Evolutionary conservation across 768 basidiomycete species (phyloP).

Genomic region (Boletales sp.): DNA sequence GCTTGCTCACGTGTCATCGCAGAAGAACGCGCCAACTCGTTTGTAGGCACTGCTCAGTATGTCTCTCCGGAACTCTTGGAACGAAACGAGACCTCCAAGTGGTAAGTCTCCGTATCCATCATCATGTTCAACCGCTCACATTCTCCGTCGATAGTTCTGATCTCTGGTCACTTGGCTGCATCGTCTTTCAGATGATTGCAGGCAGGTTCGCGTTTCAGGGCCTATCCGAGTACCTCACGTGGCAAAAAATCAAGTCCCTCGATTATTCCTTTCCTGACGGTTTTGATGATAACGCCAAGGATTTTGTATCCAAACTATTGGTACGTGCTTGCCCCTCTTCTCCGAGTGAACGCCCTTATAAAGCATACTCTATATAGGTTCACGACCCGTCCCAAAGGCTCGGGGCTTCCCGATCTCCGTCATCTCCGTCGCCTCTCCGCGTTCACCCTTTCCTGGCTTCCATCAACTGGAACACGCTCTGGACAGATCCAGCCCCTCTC

Average conservation of each 20-base stretch:
- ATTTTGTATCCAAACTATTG: conserved; percentile 74
- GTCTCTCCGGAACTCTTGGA: conserved; percentile 84
- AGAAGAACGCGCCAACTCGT: conserved; percentile 62
- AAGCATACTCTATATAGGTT: conserved; percentile 38
- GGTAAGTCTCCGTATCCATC: conserved; percentile 39
- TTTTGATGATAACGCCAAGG: conserved; percentile 78
- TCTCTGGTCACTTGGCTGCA: conserved; percentile 93
- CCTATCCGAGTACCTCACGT: conserved; percentile 88
- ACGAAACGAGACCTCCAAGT: conserved; percentile 66
- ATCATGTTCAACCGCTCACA: neutral
- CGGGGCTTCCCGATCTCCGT: conserved; percentile 44
- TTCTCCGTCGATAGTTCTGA: conserved; percentile 60
- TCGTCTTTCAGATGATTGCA: conserved; percentile 89
- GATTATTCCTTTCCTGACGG: conserved; percentile 86
- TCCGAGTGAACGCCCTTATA: neutral
- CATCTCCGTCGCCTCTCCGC: conserved; percentile 46
- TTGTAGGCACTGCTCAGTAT: conserved; percentile 90
- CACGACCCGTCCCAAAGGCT: conserved; percentile 57
- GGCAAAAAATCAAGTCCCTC: conserved; percentile 87
- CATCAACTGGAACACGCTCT: conserved; percentile 61
- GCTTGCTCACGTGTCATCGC: conserved; percentile 7
- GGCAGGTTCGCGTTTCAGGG: conserved; percentile 92
- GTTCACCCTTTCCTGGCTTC: conserved; percentile 58
- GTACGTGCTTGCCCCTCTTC: conserved; percentile 35
- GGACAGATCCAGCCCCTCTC: conserved; percentile 58